A percentile compares a stretch with the other conserved stretches of the same genome.
These are phyloP conservation scores for Lasiosphaeria miniovina DNA, from an alignment of 495 filamentous ascomycete species.

Conservation along the genomic window DNA sequence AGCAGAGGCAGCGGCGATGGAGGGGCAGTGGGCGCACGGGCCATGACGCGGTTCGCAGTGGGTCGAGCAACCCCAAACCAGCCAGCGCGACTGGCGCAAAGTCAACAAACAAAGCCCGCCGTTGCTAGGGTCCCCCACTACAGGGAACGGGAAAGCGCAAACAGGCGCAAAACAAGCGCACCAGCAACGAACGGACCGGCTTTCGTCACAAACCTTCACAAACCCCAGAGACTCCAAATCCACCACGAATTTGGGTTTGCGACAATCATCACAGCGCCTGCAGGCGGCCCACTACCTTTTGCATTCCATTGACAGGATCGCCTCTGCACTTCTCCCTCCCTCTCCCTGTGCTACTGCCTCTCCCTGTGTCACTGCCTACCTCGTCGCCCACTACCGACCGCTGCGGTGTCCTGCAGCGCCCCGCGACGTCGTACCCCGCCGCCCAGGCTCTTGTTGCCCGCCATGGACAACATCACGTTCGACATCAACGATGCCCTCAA, in stretches of 20 bases:
- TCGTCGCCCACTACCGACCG: neutral
- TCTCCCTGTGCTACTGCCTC: too few relatives aligned
- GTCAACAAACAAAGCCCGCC: slow-evolving; percentile 42
- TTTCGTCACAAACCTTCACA: neutral
- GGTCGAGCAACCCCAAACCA: neutral
- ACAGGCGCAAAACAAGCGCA: slow-evolving; percentile 6
- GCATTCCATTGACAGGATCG: too few relatives aligned
- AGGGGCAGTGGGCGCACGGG: slow-evolving; percentile 16
- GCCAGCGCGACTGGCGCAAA: slow-evolving; percentile 14
- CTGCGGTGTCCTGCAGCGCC: slow-evolving; percentile 4
- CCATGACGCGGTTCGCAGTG: slow-evolving; percentile 20
- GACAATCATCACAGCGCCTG: too few relatives aligned
- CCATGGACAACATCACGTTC: slow-evolving; percentile 79
- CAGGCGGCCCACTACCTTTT: too few relatives aligned
- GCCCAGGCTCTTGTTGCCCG: slow-evolving; percentile 24
- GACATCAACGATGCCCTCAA: slow-evolving; percentile 96
- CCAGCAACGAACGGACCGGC: slow-evolving; percentile 2
- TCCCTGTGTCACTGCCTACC: too few relatives aligned
- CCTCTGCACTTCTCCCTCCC: too few relatives aligned
- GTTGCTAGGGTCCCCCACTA: slow-evolving; percentile 40
- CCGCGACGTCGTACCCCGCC: slow-evolving; percentile 17
- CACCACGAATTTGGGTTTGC: too few relatives aligned
- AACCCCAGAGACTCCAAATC: too few relatives aligned
- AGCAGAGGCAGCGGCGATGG: slow-evolving; percentile 11
- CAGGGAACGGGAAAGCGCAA: slow-evolving; percentile 1